A percentile compares a stretch with the other conserved stretches of the same genome.
These are phyloP conservation scores for Russula ochroleuca DNA, from an alignment of 768 basidiomycete genomes.

Conservation along the genomic window DNA sequence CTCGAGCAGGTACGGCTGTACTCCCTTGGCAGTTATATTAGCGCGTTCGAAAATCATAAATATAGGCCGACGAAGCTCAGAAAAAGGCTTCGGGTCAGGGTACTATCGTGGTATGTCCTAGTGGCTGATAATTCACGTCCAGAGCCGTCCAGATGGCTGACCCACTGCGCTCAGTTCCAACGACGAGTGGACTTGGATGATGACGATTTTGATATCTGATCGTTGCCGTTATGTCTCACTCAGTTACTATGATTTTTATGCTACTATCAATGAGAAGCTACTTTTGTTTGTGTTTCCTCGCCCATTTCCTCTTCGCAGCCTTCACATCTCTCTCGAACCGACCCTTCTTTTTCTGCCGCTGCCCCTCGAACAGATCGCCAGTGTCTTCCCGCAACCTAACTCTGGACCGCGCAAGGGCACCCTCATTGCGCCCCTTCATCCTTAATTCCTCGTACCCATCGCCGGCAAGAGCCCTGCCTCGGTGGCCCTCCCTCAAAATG, in stretches of 20 bases:
- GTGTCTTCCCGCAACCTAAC: constrained; percentile 34
- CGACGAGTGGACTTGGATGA: constrained; percentile 32
- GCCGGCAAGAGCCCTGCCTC: constrained; percentile 38
- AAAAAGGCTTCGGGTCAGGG: constrained; percentile 37
- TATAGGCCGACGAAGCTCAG: constrained; percentile 45
- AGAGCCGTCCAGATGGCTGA: not conserved
- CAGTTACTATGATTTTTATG: too few species aligned
- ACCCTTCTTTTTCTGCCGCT: constrained; percentile 38
- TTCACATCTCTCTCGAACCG: constrained; percentile 45
- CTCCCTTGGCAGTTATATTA: not conserved
- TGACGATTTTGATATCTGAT: constrained; percentile 34
- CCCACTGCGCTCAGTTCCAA: constrained; percentile 24
- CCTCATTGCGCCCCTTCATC: constrained; percentile 57
- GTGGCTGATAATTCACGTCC: not conserved
- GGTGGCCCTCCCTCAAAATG: constrained; percentile 58
- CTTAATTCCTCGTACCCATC: constrained; percentile 85
- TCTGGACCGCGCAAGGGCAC: constrained; percentile 57
- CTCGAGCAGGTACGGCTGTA: constrained; percentile 68
- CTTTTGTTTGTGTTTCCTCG: constrained; percentile 20
- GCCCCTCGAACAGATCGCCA: constrained; percentile 34
- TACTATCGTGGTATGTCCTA: constrained; percentile 39
- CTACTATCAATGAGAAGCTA: constrained; percentile 14
- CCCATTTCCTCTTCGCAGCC: constrained; percentile 37
- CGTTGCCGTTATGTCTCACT: not conserved
- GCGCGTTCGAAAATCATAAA: not conserved